Conservation (phyloP, 164 flowering plant species). For the Taxillus chinensis region DNA sequence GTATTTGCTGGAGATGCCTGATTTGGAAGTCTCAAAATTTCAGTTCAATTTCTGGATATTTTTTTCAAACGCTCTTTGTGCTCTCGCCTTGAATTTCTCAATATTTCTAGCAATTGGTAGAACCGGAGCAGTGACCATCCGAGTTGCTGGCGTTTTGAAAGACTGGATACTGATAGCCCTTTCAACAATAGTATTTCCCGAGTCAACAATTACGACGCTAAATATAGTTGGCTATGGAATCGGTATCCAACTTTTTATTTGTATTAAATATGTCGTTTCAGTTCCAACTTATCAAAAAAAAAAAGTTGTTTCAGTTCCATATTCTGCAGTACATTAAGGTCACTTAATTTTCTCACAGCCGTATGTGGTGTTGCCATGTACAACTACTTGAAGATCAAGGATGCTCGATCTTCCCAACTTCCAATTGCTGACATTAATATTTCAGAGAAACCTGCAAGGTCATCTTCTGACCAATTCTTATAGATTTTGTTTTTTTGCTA, state of each 20-base stretch:
- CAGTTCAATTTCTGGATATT: conserved; percentile 94
- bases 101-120: conserved; percentile 90
- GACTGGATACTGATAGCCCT: conserved; percentile 97
- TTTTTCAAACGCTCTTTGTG: conserved; percentile 86
- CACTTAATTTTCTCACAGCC: neutral
- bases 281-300: neutral
- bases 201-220: conserved; percentile 84
- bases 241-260: conserved; percentile 36
- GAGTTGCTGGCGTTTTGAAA: conserved; percentile 95
- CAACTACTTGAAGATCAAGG: neutral
- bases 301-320: too few species aligned
- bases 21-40: conserved; percentile 68
- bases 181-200: conserved; percentile 94
- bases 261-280: neutral
- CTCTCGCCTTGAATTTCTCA: conserved; percentile 88
- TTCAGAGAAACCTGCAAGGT: neutral
- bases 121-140: conserved; percentile 93
- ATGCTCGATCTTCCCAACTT: neutral
- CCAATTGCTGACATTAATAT: neutral
- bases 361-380: neutral
- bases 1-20: conserved; percentile 80
- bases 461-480: neutral
- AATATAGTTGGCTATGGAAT: conserved; percentile 90
- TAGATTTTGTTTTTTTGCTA: neutral
- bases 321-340: too few species aligned